Conservation (phyloP, 768 basidiomycete genomes). For the Fomitopsis serialis region DNA sequence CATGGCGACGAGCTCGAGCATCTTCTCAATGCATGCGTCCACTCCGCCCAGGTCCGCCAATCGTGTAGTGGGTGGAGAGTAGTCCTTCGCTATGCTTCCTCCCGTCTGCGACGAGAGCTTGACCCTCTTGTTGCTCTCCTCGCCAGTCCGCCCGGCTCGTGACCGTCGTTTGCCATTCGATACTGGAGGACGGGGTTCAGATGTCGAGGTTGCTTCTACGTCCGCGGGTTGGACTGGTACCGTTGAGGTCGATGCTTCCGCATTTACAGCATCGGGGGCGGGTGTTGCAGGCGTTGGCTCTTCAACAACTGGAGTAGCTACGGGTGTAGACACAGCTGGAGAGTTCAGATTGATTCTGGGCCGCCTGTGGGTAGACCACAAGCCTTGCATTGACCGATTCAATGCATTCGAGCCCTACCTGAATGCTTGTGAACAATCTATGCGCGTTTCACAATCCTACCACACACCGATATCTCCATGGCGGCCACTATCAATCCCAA, state of each 20-base stretch:
- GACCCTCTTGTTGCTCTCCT: constrained; percentile 54
- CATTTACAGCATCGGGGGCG: neutral
- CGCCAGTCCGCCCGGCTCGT: constrained; percentile 43
- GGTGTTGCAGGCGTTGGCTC: constrained; percentile 19
- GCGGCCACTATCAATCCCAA: too few species aligned
- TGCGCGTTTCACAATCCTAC: neutral
- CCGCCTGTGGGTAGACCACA: constrained; percentile 67
- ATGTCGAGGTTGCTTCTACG: constrained; percentile 1
- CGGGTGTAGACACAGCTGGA: constrained; percentile 19
- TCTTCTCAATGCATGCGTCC: constrained; percentile 79
- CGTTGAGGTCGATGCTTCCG: constrained; percentile 3
- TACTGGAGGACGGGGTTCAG: constrained; percentile 8
- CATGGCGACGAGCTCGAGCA: constrained; percentile 95
- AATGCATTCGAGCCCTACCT: constrained; percentile 72
- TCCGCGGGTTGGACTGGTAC: constrained; percentile 1
- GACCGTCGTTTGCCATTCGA: constrained; percentile 56
- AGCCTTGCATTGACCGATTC: constrained; percentile 74
- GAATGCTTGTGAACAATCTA: constrained; percentile 20
- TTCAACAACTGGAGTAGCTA: constrained; percentile 11
- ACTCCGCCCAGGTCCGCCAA: constrained; percentile 88
- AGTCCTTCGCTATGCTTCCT: constrained; percentile 47
- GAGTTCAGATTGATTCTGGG: constrained; percentile 67
- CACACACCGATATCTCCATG: constrained; percentile 18
- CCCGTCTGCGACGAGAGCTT: constrained; percentile 34
- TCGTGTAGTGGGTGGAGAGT: constrained; percentile 68